Percentiles rank a stretch among this genome's conserved stretches.
These are phyloP conservation scores for Curvularia spicifera DNA, from an alignment of 2,329 filamentous ascomycete genomes.

Conservation along the genomic window DNA sequence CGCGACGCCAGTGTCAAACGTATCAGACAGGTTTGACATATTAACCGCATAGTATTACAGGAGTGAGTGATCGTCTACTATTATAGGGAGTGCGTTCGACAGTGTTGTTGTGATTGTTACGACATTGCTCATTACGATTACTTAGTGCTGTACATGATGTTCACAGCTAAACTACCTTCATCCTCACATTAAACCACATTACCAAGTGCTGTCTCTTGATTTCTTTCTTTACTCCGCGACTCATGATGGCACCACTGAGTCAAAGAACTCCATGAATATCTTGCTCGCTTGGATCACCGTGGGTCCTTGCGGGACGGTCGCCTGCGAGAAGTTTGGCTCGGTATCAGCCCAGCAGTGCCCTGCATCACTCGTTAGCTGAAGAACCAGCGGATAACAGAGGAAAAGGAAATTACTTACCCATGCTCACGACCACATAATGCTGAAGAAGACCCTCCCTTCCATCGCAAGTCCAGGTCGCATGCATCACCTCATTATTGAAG, in stretches of 20 bases:
- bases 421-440: constrained; percentile 55
- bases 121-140: not conserved
- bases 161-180: not conserved
- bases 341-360: constrained; percentile 57
- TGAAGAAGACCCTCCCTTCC: constrained; percentile 48
- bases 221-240: no score
- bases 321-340: constrained; percentile 54
- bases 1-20: constrained; percentile 4
- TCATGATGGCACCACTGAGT: constrained; percentile 14
- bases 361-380: constrained; percentile 11
- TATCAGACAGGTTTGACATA: constrained; percentile 7
- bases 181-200: not conserved
- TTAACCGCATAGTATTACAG: constrained; percentile 4
- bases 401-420: constrained; percentile 44
- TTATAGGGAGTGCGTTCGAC: not conserved
- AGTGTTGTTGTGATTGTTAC: not conserved
- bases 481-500: constrained; percentile 53
- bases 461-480: constrained; percentile 53
- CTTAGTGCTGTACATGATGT: not conserved
- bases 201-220: not conserved
- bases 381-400: not conserved
- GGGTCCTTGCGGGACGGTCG: constrained; percentile 48
- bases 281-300: constrained; percentile 54
- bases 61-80: not conserved
- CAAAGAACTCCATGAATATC: constrained; percentile 57